These are phyloP conservation scores for Candida tammaniensis DNA, from an alignment of 805 yeast genomes.

Conservation along the genomic window DNA sequence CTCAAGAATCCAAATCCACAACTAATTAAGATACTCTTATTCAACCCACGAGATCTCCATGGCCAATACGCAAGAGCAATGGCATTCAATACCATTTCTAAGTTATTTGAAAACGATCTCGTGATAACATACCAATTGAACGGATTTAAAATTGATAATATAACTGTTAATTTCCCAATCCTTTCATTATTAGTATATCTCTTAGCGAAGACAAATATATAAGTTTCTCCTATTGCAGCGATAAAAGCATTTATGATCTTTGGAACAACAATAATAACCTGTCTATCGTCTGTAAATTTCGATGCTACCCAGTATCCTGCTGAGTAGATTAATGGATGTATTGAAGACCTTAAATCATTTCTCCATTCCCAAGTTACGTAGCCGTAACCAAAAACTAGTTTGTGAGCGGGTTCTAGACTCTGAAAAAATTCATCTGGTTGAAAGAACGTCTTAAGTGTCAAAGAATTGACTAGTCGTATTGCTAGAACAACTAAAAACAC, in stretches of 20 bases:
- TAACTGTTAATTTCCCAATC: conserved; percentile 42
- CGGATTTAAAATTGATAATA: conserved; percentile 57
- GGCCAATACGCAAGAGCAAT: conserved; percentile 73
- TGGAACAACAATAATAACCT: conserved; percentile 53
- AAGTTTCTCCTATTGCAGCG: conserved; percentile 71
- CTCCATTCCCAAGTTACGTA: conserved; percentile 94
- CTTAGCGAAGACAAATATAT: conserved; percentile 47
- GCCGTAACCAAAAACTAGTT: conserved; percentile 72
- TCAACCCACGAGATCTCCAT: conserved; percentile 35
- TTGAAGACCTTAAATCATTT: conserved; percentile 66
- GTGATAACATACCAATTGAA: conserved; percentile 83
- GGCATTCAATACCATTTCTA: conserved; percentile 72
- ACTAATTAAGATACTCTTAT: conserved; percentile 20
- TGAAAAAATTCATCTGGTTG: conserved; percentile 98
- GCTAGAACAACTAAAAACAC: conserved; percentile 5
- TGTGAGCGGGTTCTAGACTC: conserved; percentile 87
- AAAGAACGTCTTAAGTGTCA: conserved; percentile 69
- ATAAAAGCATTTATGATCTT: conserved; percentile 65
- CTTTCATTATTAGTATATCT: conserved; percentile 29
- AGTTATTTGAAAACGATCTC: conserved; percentile 80
- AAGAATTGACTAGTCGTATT: conserved; percentile 50
- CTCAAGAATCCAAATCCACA: conserved; percentile 55
- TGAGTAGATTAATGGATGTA: conserved; percentile 75
- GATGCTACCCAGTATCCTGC: conserved; percentile 34
- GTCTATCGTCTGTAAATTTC: conserved; percentile 13